phyloP scores from a whole-genome alignment of 169 alveolate genomes.

The Eimeria brunetti region DNA sequence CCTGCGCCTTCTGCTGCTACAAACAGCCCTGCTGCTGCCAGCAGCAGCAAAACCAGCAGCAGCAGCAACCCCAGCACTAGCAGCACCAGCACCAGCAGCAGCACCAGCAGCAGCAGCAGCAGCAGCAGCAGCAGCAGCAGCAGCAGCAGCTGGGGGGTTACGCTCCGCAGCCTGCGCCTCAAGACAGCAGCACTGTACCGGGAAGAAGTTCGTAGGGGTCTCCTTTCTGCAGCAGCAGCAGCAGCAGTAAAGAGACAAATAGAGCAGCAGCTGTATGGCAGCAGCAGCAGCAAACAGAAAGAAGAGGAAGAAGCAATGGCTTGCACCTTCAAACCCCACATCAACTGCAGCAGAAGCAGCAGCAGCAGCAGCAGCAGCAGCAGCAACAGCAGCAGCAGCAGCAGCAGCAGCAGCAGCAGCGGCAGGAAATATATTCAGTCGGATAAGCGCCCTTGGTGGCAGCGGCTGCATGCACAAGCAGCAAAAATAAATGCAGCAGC shows the following conservation, averaged over 20 bases:
- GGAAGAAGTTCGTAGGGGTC: neutral
- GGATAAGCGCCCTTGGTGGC: constrained; percentile 7
- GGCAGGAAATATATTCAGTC: too few relatives aligned
- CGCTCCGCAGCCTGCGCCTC: neutral
- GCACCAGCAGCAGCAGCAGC: too few relatives aligned
- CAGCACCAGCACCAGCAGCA: too few relatives aligned
- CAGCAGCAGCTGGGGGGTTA: neutral
- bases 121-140: too few relatives aligned
- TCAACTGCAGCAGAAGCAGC: neutral
- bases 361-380: neutral
- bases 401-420: too few relatives aligned
- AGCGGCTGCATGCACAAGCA: neutral
- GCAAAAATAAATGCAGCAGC: neutral
- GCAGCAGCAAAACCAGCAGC: neutral
- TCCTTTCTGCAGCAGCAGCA: neutral
- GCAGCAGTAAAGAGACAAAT: neutral
- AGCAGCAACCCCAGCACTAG: too few relatives aligned
- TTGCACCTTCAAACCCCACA: neutral
- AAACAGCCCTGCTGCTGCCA: too few relatives aligned
- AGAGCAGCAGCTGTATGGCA: neutral
- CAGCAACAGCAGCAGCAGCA: too few relatives aligned
- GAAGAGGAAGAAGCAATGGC: neutral
- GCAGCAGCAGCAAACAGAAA: neutral
- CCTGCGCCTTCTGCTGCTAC: too few relatives aligned
- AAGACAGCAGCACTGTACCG: neutral